These are phyloP conservation scores for Zygosaccharomyces sapae DNA, from an alignment of 1,139 yeast genomes.

Conservation along the genomic window DNA sequence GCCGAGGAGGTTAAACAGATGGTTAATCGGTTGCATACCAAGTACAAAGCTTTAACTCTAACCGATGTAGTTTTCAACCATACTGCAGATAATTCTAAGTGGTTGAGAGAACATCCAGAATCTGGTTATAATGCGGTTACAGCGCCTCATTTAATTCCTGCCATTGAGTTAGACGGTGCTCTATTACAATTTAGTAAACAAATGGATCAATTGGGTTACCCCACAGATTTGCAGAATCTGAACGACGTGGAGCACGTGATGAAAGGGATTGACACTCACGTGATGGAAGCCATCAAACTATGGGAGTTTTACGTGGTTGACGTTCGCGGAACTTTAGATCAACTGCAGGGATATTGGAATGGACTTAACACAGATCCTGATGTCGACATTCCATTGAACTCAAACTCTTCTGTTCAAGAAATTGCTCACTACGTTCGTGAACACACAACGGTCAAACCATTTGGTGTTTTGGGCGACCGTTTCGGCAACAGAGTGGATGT, in stretches of 20 bases:
- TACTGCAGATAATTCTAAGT: conserved; percentile 82
- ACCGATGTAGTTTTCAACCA: conserved; percentile 95
- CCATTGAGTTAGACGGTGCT: conserved; percentile 74
- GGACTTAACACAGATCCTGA: conserved; percentile 10
- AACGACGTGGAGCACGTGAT: conserved; percentile 57
- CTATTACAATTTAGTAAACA: conserved; percentile 60
- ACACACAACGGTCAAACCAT: conserved; percentile 40
- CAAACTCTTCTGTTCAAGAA: conserved; percentile 20
- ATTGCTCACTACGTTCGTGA: conserved; percentile 50
- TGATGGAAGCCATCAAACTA: conserved; percentile 58
- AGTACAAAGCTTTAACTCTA: conserved; percentile 64
- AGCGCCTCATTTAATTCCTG: conserved; percentile 82
- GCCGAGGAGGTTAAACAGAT: conserved; percentile 46
- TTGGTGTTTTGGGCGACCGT: conserved; percentile 46
- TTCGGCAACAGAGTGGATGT: conserved; percentile 54
- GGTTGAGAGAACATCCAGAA: conserved; percentile 86
- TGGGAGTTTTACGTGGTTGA: conserved; percentile 89
- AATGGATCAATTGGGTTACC: conserved; percentile 54
- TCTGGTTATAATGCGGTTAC: conserved; percentile 82
- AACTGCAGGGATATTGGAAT: conserved; percentile 26
- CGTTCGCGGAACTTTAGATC: conserved; percentile 39
- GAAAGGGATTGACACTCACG: conserved; percentile 65
- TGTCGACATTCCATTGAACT: conserved; percentile 26
- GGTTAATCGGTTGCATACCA: conserved; percentile 47
- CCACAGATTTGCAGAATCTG: conserved; percentile 47